These are phyloP conservation scores for Nevesoporus exiguus DNA, from an alignment of 768 basidiomycete genomes.

Conservation along the genomic window DNA sequence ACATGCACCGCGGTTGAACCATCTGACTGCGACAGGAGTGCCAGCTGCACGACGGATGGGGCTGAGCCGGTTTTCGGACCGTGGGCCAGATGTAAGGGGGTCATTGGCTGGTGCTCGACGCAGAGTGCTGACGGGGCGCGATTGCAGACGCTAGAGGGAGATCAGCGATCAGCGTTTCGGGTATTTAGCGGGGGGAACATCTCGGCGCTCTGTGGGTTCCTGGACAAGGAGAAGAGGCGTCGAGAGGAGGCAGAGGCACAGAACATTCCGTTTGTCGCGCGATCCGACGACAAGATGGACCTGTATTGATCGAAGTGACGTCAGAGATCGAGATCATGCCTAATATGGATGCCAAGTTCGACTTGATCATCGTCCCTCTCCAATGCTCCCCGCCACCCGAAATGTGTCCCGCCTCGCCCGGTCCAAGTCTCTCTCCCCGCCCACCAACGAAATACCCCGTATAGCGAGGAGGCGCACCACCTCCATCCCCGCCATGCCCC, in stretches of 20 bases:
- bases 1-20: conserved; percentile 56
- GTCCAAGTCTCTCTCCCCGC: background rate
- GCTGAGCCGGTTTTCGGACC: conserved; percentile 72
- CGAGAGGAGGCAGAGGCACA: conserved; percentile 54
- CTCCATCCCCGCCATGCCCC: background rate
- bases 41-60: conserved; percentile 68
- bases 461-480: background rate
- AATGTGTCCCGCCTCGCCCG: background rate
- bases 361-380: background rate
- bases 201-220: conserved; percentile 54
- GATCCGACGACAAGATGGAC: conserved; percentile 63
- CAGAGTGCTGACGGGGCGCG: conserved; percentile 3
- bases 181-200: conserved; percentile 77
- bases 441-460: background rate
- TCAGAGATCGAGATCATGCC: background rate
- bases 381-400: background rate
- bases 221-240: conserved; percentile 66
- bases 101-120: background rate
- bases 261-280: conserved; percentile 56
- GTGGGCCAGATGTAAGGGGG: conserved; percentile 55
- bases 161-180: conserved; percentile 69
- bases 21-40: conserved; percentile 79
- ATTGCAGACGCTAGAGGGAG: conserved; percentile 56
- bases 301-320: conserved; percentile 42
- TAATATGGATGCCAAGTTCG: background rate